Conservation (phyloP, 1,139 yeast species). For the Suhomyces maxii region DNA sequence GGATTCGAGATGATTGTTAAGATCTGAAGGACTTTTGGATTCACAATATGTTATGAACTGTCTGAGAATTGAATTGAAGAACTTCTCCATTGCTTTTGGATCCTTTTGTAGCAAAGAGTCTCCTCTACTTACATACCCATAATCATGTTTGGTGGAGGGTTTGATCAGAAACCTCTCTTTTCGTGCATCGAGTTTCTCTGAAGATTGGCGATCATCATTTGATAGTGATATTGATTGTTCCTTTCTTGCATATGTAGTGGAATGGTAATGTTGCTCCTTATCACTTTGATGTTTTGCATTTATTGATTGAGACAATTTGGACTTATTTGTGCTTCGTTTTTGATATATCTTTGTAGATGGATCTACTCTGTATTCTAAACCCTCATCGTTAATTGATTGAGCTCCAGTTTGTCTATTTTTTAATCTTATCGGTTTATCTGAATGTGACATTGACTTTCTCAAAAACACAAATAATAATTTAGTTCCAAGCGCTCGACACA, state of each 20-base stretch:
- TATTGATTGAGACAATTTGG: background rate
- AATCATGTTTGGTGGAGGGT: constrained; percentile 17
- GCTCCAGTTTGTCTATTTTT: no score
- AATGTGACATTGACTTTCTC: background rate
- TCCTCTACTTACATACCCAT: constrained; percentile 61
- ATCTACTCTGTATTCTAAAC: background rate
- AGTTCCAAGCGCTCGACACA: background rate
- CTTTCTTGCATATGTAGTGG: no score
- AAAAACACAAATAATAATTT: background rate
- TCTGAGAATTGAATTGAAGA: constrained; percentile 36
- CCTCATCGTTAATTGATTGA: background rate
- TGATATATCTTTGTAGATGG: background rate
- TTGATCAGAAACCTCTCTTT: background rate
- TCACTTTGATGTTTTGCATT: background rate
- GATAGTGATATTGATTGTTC: no score
- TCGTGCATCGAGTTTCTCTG: background rate
- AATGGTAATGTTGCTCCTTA: no score
- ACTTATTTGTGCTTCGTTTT: background rate
- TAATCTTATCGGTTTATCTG: background rate
- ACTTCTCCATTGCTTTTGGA: constrained; percentile 35
- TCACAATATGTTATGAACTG: constrained; percentile 32
- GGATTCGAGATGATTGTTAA: constrained; percentile 15
- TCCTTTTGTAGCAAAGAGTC: constrained; percentile 51
- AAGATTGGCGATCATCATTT: background rate
- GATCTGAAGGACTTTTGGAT: constrained; percentile 17